Conservation (phyloP, 2,329 filamentous ascomycete species). For the Sclerotiophoma versabilis region DNA sequence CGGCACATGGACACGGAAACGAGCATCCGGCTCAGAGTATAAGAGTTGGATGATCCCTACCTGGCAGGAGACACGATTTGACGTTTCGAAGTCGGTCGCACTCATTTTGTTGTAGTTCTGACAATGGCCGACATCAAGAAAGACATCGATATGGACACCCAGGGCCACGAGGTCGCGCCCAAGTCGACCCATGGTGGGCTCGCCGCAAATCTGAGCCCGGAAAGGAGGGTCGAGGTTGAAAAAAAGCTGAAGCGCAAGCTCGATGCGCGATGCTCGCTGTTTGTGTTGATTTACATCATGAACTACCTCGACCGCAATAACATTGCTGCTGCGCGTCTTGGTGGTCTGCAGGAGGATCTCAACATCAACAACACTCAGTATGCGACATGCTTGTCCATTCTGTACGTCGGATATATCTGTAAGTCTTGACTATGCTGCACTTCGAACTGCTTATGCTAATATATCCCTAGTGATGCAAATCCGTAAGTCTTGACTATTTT, state of each 20-base stretch:
- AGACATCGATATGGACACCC: constrained; percentile 6
- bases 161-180: constrained; percentile 14
- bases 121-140: constrained; percentile 21
- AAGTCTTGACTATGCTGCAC: neutral
- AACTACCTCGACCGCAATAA: constrained; percentile 46
- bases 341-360: constrained; percentile 43
- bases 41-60: constrained; percentile 2
- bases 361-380: constrained; percentile 42
- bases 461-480: neutral
- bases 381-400: constrained; percentile 44
- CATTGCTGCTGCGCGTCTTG: constrained; percentile 44
- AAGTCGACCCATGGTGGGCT: constrained; percentile 14
- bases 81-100: constrained; percentile 13
- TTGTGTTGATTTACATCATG: constrained; percentile 49
- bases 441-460: too few relatives aligned
- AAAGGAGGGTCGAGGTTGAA: constrained; percentile 41
- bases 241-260: constrained; percentile 46
- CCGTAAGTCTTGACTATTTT: neutral
- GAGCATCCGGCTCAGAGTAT: neutral
- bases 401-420: constrained; percentile 30
- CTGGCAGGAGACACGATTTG: constrained; percentile 6
- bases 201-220: constrained; percentile 38
- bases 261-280: constrained; percentile 41
- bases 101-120: neutral
- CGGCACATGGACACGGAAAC: constrained; percentile 13